phyloP scores from a whole-genome alignment of 2,329 filamentous ascomycete genomes.

The Arachnomyces sp. region DNA sequence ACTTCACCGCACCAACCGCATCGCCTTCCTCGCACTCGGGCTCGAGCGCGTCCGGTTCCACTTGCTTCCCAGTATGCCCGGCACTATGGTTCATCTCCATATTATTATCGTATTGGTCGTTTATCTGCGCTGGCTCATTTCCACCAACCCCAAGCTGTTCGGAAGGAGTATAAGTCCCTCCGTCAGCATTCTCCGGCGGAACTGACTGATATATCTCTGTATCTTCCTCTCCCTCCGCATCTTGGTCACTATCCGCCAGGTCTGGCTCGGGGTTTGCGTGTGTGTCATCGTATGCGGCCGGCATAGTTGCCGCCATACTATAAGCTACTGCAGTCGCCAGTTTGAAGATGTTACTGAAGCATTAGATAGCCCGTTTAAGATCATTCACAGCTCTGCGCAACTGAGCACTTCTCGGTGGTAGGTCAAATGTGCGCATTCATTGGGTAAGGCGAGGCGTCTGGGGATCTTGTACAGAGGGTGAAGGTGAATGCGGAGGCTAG shows the following conservation, averaged over 20 bases:
- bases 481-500: no score
- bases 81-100: constrained; percentile 17
- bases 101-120: constrained; percentile 16
- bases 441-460: no score
- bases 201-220: constrained; percentile 33
- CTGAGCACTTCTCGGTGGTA: no score
- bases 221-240: constrained; percentile 38
- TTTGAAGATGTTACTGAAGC: constrained; percentile 17
- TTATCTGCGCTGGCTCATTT: constrained; percentile 10
- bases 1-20: constrained; percentile 30
- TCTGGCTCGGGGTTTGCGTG: constrained; percentile 25
- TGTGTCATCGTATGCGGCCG: constrained; percentile 29
- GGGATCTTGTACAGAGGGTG: no score
- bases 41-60: constrained; percentile 17
- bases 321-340: constrained; percentile 32
- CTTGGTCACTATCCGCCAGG: constrained; percentile 33
- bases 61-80: neutral
- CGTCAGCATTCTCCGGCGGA: constrained; percentile 7
- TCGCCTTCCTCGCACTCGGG: constrained; percentile 39
- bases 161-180: neutral
- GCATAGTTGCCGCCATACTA: constrained; percentile 35
- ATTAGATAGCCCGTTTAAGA: constrained; percentile 10
- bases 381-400: neutral
- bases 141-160: constrained; percentile 22
- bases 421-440: no score